Conservation (phyloP, 2,329 filamentous ascomycete genomes). For the Alternaria gaisen region DNA sequence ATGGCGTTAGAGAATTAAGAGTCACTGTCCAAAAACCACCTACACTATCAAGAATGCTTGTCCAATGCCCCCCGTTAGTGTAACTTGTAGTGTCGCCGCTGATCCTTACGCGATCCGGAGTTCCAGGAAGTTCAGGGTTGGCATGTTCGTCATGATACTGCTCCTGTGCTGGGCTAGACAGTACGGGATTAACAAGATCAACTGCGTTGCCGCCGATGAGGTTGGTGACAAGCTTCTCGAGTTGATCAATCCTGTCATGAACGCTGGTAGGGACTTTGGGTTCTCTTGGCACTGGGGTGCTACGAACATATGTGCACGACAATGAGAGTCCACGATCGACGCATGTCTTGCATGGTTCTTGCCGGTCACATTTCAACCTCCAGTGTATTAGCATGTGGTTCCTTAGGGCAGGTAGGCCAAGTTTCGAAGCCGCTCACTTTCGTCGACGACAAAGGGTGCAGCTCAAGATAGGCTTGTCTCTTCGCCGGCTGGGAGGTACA, state of each 20-base stretch:
- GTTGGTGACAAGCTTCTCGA: constrained; percentile 48
- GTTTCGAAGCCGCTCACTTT: constrained; percentile 27
- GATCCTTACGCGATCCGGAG: constrained; percentile 44
- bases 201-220: constrained; percentile 42
- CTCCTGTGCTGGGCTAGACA: constrained; percentile 6
- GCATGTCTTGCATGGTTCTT: constrained; percentile 49
- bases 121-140: constrained; percentile 29
- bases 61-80: constrained; percentile 47
- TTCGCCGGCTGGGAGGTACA: constrained; percentile 39
- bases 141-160: constrained; percentile 7
- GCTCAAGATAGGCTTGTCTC: constrained; percentile 45
- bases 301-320: constrained; percentile 45
- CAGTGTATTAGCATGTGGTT: constrained; percentile 13
- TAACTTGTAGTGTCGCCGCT: constrained; percentile 42
- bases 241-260: constrained; percentile 48
- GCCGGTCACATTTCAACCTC: constrained; percentile 48
- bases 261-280: constrained; percentile 41
- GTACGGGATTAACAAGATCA: constrained; percentile 8
- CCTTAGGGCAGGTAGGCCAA: background rate
- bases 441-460: constrained; percentile 41
- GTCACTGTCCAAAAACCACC: constrained; percentile 9
- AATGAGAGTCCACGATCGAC: constrained; percentile 48
- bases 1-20: background rate
- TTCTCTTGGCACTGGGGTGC: constrained; percentile 28
- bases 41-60: constrained; percentile 50